These are phyloP conservation scores for Colletotrichum sansevieriae DNA, from an alignment of 2,329 filamentous ascomycete genomes.

Conservation along the genomic window DNA sequence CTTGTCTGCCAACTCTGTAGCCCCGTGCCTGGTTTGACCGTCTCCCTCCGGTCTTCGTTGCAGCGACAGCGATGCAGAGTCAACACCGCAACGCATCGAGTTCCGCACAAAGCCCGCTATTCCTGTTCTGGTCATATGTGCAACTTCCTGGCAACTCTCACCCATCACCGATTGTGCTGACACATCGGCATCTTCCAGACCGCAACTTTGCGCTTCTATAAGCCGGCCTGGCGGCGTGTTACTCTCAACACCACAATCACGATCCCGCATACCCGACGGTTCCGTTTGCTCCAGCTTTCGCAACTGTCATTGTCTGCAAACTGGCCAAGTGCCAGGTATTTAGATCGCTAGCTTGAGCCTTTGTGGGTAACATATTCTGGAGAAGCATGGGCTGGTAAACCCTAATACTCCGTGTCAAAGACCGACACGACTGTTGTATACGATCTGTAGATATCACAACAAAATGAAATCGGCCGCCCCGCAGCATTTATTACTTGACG, in stretches of 20 bases:
- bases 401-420: slow-evolving; percentile 33
- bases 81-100: slow-evolving; percentile 3
- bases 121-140: not conserved
- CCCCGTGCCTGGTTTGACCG: slow-evolving; percentile 3
- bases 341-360: not conserved
- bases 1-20: slow-evolving; percentile 8
- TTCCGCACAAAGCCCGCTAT: not conserved
- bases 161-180: slow-evolving; percentile 15
- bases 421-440: slow-evolving; percentile 6
- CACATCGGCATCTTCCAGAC: slow-evolving; percentile 15
- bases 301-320: slow-evolving; percentile 2
- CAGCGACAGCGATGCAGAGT: slow-evolving; percentile 5
- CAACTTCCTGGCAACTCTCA: not conserved
- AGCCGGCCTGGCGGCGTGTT: not conserved
- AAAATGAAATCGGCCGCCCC: not conserved
- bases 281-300: slow-evolving; percentile 6
- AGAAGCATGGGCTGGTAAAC: slow-evolving; percentile 26
- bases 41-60: slow-evolving; percentile 15
- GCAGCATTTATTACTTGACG: slow-evolving; percentile 1
- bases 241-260: not conserved
- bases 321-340: not conserved
- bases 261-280: not conserved
- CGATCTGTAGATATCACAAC: not conserved
- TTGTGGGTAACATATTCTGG: slow-evolving; percentile 17
- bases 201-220: slow-evolving; percentile 16